Evolutionary conservation across 805 yeast genomes (phyloP).

Genomic region (Yamadazyma laniorum): DNA sequence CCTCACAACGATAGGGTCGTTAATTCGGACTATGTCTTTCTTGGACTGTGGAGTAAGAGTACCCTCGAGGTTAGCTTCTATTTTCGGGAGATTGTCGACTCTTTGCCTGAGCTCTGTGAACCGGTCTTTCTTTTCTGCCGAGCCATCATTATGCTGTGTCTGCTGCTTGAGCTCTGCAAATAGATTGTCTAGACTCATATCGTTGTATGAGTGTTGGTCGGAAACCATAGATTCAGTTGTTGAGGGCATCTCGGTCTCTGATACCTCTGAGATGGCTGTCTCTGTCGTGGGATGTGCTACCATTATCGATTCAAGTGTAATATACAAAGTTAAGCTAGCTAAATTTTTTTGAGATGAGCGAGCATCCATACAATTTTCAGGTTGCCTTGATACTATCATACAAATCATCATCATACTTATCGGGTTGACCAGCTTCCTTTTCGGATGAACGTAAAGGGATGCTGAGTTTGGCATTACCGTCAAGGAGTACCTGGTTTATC

Average conservation of each 20-base stretch:
- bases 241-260: constrained; percentile 22
- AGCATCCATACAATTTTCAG: background rate
- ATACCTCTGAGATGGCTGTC: constrained; percentile 18
- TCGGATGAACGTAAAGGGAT: constrained; percentile 17
- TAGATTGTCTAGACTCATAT: constrained; percentile 28
- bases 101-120: constrained; percentile 35
- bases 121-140: constrained; percentile 16
- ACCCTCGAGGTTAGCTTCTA: constrained; percentile 30
- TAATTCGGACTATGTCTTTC: constrained; percentile 31
- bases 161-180: constrained; percentile 31
- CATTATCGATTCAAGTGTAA: background rate
- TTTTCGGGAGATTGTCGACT: constrained; percentile 39
- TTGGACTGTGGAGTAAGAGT: constrained; percentile 16
- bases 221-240: constrained; percentile 26
- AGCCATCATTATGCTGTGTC: background rate
- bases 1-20: constrained; percentile 43
- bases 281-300: constrained; percentile 2
- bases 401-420: constrained; percentile 14
- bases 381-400: constrained; percentile 8
- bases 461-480: constrained; percentile 40
- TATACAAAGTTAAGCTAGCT: background rate
- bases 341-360: constrained; percentile 8
- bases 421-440: constrained; percentile 7
- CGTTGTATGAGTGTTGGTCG: constrained; percentile 13
- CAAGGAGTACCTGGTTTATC: constrained; percentile 42